Evolutionary conservation across 306 rosid species (phyloP).

Genomic region (Castanea sativa): DNA sequence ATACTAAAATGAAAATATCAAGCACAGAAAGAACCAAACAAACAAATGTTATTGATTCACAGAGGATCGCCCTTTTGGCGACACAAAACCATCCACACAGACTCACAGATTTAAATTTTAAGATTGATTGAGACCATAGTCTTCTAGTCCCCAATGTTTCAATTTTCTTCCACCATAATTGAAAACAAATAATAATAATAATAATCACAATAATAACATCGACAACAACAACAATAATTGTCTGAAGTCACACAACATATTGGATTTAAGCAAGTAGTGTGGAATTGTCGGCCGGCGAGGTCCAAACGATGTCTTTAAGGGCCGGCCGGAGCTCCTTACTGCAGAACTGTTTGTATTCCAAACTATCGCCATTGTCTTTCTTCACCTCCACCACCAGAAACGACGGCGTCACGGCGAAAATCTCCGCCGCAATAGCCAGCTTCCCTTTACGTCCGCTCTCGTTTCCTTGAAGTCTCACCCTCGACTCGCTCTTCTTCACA

Average conservation of each 20-base stretch:
- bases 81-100: neutral
- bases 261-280: conserved; percentile 31
- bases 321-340: conserved; percentile 92
- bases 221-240: neutral
- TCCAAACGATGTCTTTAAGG: conserved; percentile 82
- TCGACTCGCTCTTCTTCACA: conserved; percentile 68
- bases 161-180: neutral
- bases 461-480: conserved; percentile 68
- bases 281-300: conserved; percentile 41
- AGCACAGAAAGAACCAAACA: neutral
- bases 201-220: neutral
- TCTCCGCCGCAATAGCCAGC: conserved; percentile 73
- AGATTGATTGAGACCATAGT: neutral
- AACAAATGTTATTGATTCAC: neutral
- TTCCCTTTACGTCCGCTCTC: conserved; percentile 80
- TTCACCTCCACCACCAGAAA: conserved; percentile 86
- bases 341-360: conserved; percentile 92
- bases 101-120: neutral
- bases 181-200: neutral
- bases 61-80: neutral
- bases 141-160: neutral
- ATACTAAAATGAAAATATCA: neutral
- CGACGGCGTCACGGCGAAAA: conserved; percentile 74
- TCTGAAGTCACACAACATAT: neutral
- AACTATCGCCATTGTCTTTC: conserved; percentile 79